A percentile compares a stretch with the other conserved stretches of the same genome.
Conservation (phyloP, 1,284 basidiomycete genomes). For the Golubevia pallescens region DNA sequence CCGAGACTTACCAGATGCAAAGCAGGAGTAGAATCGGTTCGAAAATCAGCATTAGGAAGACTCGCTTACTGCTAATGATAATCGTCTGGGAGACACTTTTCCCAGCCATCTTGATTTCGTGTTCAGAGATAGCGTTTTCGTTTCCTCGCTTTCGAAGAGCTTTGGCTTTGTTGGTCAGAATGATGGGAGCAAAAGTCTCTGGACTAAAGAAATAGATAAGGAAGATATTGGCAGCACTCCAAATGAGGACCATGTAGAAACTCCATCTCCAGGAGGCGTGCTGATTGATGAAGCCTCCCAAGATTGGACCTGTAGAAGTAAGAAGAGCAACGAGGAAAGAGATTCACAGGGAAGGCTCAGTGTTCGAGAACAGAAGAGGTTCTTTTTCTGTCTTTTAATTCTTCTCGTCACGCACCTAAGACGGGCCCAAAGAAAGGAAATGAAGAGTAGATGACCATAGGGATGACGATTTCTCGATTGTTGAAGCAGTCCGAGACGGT, state of each 20-base stretch:
- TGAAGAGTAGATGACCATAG: slow-evolving; percentile 78
- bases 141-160: slow-evolving; percentile 13
- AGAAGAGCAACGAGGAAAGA: no score
- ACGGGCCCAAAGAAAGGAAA: slow-evolving; percentile 79
- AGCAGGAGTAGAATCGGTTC: slow-evolving; percentile 23
- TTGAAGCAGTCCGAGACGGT: slow-evolving; percentile 75
- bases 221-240: slow-evolving; percentile 4
- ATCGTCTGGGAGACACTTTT: slow-evolving; percentile 68
- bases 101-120: slow-evolving; percentile 67
- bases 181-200: slow-evolving; percentile 77
- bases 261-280: slow-evolving; percentile 79
- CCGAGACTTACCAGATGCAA: slow-evolving; percentile 16
- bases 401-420: neutral
- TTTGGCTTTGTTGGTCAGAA: slow-evolving; percentile 71
- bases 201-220: slow-evolving; percentile 9
- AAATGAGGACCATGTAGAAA: slow-evolving; percentile 73
- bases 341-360: neutral
- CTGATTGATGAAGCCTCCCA: slow-evolving; percentile 65
- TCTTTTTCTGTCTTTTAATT: neutral
- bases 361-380: neutral
- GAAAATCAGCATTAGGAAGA: slow-evolving; percentile 9
- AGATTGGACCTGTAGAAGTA: no score
- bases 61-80: slow-evolving; percentile 65
- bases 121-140: slow-evolving; percentile 4
- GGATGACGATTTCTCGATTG: slow-evolving; percentile 73